These are phyloP conservation scores for Dactylellina sp. DNA, from an alignment of 2,329 filamentous ascomycete genomes.

Conservation along the genomic window DNA sequence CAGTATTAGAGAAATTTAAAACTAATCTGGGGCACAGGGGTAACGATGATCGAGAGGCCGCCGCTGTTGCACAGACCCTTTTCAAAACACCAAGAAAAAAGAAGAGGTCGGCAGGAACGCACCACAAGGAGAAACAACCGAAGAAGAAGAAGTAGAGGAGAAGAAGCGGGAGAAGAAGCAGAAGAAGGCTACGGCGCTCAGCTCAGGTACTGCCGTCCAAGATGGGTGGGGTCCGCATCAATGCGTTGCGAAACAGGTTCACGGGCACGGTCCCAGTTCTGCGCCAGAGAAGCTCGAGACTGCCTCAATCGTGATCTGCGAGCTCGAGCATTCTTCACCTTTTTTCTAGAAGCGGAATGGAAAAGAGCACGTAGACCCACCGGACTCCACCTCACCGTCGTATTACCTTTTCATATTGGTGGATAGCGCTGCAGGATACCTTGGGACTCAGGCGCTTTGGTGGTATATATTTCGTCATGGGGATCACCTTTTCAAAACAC, in stretches of 20 bases:
- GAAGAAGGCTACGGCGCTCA: constrained; percentile 2
- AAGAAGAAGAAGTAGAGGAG: background rate
- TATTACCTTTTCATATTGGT: constrained; percentile 32
- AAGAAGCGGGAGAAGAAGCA: background rate
- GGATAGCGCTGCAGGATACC: background rate
- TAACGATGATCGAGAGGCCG: constrained; percentile 34
- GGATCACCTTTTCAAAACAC: constrained; percentile 9
- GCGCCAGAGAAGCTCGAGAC: constrained; percentile 3
- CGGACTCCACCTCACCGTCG: constrained; percentile 38
- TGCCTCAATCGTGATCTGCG: constrained; percentile 27
- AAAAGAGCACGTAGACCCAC: constrained; percentile 55
- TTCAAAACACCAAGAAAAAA: constrained; percentile 17
- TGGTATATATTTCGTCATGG: constrained; percentile 45
- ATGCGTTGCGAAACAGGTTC: constrained; percentile 24
- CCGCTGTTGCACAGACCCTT: constrained; percentile 51
- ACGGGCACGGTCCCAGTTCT: constrained; percentile 29
- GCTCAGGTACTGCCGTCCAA: constrained; percentile 12
- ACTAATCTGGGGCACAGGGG: constrained; percentile 36
- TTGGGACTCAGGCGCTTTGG: constrained; percentile 8
- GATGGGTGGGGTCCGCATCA: constrained; percentile 23
- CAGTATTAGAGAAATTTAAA: constrained; percentile 51
- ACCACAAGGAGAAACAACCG: too few species aligned
- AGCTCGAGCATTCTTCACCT: constrained; percentile 31
- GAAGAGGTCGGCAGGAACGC: background rate
- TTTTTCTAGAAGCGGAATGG: constrained; percentile 54